Base-by-base conservation (phyloP, 176 grass and related monocot species). In the Juncus inflexus region DNA sequence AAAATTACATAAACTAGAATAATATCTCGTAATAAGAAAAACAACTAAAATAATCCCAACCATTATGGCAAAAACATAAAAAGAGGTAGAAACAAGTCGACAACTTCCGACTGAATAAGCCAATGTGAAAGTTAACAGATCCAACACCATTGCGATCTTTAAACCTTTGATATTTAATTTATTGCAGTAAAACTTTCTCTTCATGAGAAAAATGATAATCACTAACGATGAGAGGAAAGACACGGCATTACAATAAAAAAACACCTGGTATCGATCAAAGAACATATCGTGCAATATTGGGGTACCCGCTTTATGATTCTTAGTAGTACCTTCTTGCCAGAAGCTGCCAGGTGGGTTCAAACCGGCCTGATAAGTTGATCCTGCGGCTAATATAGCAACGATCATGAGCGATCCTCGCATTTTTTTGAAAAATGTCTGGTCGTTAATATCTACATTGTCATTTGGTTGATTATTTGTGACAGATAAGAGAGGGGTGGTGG, bases 101-200 rank as follows among this genome's bases (percentile, higher is more conserved):
- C 81, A 84, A 74, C 86, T 89, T 28, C 81, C 81, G 0, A 80
- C 81, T 7, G 81, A 66, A 53, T 84, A 89, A 0, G 81, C 81
- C 0, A 72, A 80, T 77, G 84, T 84, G 68, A 89, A 79, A 4
- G 81, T 64, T 9, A 89, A 70, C 38, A 89, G 16, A 66, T 78
- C 64, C 35, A 84, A 67, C 6, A 89, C 74, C 81, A 89, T 81
- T 12, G 81, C 75, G 1, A 75, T 62, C 12, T 89, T 63, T 68
- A 89, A 11, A 0, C 74, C 81, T 28, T 69, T 15, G 6, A 89
- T 37, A 7, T 68, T 65, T n/a, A 43, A 64, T 3, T 2, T 7
- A 1, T 37, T 15, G 3, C 54, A 16, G 12, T 45, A 42, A 9
- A 84, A 81, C 43, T 66, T 12, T 42, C 56, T 60, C 67, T 74